Conservation (phyloP, 768 basidiomycete genomes). For the Albatrellus ellisii region DNA sequence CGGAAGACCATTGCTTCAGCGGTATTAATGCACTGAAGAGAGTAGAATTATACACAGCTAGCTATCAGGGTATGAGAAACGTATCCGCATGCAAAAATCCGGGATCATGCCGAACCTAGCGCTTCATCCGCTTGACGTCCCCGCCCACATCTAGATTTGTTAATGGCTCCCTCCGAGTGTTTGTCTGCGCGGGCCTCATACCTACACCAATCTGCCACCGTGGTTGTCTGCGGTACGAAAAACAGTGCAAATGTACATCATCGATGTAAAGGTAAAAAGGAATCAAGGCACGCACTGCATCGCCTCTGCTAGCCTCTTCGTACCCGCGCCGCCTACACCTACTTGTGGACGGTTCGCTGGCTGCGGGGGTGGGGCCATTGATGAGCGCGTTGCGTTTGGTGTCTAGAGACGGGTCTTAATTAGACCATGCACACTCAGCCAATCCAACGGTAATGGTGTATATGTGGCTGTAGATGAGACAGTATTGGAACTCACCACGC, state of each 20-base stretch:
- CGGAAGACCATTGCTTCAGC: too few relatives aligned
- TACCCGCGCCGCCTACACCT: constrained; percentile 2
- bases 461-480: not conserved
- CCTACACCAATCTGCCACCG: not conserved
- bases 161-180: constrained; percentile 4
- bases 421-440: not conserved
- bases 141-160: constrained; percentile 4
- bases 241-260: not conserved
- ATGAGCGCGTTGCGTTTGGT: not conserved
- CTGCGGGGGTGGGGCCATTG: constrained; percentile 5
- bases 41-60: too few relatives aligned
- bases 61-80: too few relatives aligned
- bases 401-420: not conserved
- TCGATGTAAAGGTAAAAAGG: not conserved
- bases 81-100: too few relatives aligned
- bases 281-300: constrained; percentile 4
- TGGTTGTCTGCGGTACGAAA: not conserved
- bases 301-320: constrained; percentile 9
- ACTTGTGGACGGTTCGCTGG: not conserved
- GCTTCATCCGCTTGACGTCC: constrained; percentile 12
- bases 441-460: not conserved
- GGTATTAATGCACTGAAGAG: too few relatives aligned
- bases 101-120: too few relatives aligned
- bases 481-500: not conserved
- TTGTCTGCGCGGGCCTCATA: constrained; percentile 3